These are phyloP conservation scores for Penicillium psychrosexuale DNA, from an alignment of 2,329 filamentous ascomycete species.

Conservation along the genomic window DNA sequence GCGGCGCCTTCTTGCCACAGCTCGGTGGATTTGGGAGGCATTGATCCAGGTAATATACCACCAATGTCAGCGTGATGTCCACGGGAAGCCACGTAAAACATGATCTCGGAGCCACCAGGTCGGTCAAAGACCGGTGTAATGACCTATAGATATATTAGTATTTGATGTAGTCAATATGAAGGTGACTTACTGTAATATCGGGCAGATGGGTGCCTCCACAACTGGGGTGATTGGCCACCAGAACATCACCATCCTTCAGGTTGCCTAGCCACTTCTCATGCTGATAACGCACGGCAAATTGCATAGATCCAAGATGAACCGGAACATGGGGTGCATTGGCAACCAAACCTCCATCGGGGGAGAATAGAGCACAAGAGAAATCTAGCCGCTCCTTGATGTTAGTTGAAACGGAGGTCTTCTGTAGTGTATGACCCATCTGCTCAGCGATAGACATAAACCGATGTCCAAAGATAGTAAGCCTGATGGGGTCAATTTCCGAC, in stretches of 20 bases:
- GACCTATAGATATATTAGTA: conserved; percentile 35
- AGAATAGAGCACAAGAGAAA: conserved; percentile 79
- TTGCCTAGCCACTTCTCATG: conserved; percentile 77
- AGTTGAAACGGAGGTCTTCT: conserved; percentile 55
- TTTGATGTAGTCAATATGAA: neutral
- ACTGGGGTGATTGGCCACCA: conserved; percentile 81
- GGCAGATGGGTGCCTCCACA: conserved; percentile 81
- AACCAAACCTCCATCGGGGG: conserved; percentile 70
- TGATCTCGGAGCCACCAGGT: conserved; percentile 61
- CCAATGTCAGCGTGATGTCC: conserved; percentile 84
- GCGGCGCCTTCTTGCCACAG: conserved; percentile 50
- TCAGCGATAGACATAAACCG: conserved; percentile 60
- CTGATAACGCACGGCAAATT: conserved; percentile 76
- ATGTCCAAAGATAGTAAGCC: conserved; percentile 55
- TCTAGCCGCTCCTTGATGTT: conserved; percentile 86
- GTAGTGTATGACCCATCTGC: conserved; percentile 57
- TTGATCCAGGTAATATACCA: conserved; percentile 75
- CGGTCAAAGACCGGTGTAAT: conserved; percentile 73
- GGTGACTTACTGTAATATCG: conserved; percentile 66
- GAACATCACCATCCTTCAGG: conserved; percentile 73
- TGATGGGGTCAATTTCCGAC: conserved; percentile 48
- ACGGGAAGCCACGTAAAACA: conserved; percentile 77
- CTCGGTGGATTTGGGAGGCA: conserved; percentile 61
- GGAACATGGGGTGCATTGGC: conserved; percentile 69
- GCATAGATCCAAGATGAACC: conserved; percentile 79